Base-by-base conservation (phyloP, 805 yeast genomes). In the Debaryomyces maramus region DNA sequence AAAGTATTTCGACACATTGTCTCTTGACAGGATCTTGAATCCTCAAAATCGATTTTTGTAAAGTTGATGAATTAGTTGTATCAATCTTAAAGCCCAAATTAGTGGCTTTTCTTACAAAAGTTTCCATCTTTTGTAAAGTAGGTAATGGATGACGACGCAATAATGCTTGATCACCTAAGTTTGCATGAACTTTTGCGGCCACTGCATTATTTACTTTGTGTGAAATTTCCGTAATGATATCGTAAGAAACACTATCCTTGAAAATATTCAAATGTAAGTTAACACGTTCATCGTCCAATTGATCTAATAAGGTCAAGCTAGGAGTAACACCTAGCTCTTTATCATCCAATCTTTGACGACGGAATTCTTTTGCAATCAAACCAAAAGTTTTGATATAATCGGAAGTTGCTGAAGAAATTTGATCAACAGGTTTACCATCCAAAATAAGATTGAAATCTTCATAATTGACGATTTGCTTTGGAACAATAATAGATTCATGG, bases 61-160 rank as follows among this genome's bases (percentile, higher is more conserved):
- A 72, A 1, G 86, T 70, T 1, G 86, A 81, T 0, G 95, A 73
- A 9, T 81, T 77, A 1, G 86, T 70, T 1, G 93, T 81, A 57
- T 91, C 96, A 43, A 91, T 70, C 13, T 77, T 70, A 43, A 81
- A 71, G 1, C 88, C 88, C 47, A 83, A 70, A 40, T 78, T 73
- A 8, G 80, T 70, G 22, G 90, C 81, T 52, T 83, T 85, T 47
- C 80, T 76, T 38, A 83, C 79, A 58, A 93, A 85, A 3, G 85
- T 77, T 54, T 87, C 93, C 63, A 91, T 71, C 55, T 89, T 86
- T 24, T 82, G 83, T 41, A 83, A 67, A 3, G 91, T 80, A 18
- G 99, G 99, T 47, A 85, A 78, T 3, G 86, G 75, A 51, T 90
- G 96, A 56, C 95, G 85, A 63, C 98, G 83, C 53, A 93, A 76